Evolutionary conservation across 2,329 filamentous ascomycete species (phyloP).

Genomic region (Scedosporium dehoogii): DNA sequence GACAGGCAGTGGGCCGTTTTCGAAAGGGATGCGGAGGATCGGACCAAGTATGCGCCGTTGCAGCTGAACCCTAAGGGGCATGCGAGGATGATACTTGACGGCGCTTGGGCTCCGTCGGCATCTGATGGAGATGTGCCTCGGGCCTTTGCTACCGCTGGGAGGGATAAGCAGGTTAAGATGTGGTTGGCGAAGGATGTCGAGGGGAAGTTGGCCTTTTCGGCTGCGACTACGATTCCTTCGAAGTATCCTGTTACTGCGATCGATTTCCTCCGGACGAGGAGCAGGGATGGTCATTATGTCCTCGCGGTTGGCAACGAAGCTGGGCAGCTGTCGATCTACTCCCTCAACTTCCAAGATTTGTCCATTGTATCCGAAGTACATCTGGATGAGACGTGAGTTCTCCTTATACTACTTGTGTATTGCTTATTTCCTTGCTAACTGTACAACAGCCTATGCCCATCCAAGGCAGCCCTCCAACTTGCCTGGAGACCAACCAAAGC

Average conservation of each 20-base stretch:
- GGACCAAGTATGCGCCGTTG: constrained; percentile 43
- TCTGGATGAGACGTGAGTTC: constrained; percentile 1
- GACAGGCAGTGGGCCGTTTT: constrained; percentile 91
- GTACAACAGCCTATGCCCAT: constrained; percentile 39
- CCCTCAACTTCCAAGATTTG: constrained; percentile 1
- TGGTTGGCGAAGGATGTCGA: constrained; percentile 40
- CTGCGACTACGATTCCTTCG: constrained; percentile 42
- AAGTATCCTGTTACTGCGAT: constrained; percentile 60
- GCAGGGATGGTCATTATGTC: constrained; percentile 18
- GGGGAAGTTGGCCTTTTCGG: constrained; percentile 33
- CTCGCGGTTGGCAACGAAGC: constrained; percentile 50
- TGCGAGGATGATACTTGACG: constrained; percentile 83
- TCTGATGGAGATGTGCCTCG: constrained; percentile 23
- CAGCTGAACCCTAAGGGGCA: constrained; percentile 75
- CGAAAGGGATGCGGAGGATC: constrained; percentile 31
- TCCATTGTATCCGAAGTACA: neutral
- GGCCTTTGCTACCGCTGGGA: constrained; percentile 75
- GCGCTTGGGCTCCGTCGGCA: constrained; percentile 68
- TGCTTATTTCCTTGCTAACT: neutral
- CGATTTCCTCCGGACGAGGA: constrained; percentile 43
- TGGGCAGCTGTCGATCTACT: constrained; percentile 27
- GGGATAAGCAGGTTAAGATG: constrained; percentile 76
- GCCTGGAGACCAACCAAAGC: constrained; percentile 50
- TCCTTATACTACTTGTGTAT: too few relatives aligned
- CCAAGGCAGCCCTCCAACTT: constrained; percentile 56